Percentiles rank a stretch among this genome's conserved stretches.
Conservation (phyloP, 148 eudicot genomes). For the Chenopodium formosanum region DNA sequence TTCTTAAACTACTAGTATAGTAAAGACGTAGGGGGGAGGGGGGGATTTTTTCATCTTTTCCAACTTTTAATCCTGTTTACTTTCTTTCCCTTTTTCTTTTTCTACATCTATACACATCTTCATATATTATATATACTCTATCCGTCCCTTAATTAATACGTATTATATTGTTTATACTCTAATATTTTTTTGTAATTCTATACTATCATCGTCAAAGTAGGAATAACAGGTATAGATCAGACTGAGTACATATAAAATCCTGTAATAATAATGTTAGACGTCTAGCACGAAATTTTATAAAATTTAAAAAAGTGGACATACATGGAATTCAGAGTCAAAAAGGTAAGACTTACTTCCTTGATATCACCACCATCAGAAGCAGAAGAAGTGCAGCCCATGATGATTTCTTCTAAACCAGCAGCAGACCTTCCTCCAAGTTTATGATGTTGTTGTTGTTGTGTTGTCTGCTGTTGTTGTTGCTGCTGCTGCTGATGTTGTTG, state of each 20-base stretch:
- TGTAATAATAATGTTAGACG: too few relatives aligned
- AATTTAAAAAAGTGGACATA: background rate
- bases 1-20: conserved; percentile 29
- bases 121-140: background rate
- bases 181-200: too few relatives aligned
- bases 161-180: too few relatives aligned
- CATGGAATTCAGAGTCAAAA: conserved; percentile 54
- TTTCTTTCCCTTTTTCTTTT: conserved; percentile 12
- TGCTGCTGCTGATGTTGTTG: conserved; percentile 46
- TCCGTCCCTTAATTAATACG: too few relatives aligned
- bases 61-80: conserved; percentile 31
- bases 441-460: conserved; percentile 67
- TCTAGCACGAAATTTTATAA: too few relatives aligned
- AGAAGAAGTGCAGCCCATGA: conserved; percentile 83
- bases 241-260: too few relatives aligned
- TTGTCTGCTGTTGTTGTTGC: conserved; percentile 33
- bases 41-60: conserved; percentile 28
- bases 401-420: conserved; percentile 91
- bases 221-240: too few relatives aligned
- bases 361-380: conserved; percentile 26
- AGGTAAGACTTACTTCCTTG: conserved; percentile 53
- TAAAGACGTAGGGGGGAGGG: conserved; percentile 5
- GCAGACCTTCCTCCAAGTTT: conserved; percentile 77
- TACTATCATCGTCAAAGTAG: too few relatives aligned
- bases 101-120: background rate